These are phyloP conservation scores for Yarrowia galli DNA, from an alignment of 1,139 yeast species.

Conservation along the genomic window DNA sequence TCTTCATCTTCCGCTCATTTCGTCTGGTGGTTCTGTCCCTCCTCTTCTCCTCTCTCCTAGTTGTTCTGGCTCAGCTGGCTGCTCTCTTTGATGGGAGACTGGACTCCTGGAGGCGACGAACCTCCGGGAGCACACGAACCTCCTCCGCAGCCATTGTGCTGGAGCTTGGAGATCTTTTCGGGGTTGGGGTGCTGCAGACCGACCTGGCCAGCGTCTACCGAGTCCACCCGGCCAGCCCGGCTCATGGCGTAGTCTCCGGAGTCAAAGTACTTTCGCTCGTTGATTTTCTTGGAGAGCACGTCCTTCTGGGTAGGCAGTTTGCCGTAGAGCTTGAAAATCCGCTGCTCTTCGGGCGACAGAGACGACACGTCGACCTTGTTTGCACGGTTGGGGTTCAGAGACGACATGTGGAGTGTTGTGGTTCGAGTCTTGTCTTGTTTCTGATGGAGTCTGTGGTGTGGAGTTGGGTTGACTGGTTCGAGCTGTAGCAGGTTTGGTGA, in stretches of 20 bases:
- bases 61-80: slow-evolving; percentile 38
- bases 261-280: slow-evolving; percentile 91
- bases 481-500: slow-evolving; percentile 16
- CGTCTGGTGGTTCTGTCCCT: not conserved
- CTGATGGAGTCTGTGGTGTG: slow-evolving; percentile 2
- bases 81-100: slow-evolving; percentile 38
- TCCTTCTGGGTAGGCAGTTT: slow-evolving; percentile 88
- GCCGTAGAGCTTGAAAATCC: slow-evolving; percentile 80
- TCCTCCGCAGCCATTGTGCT: slow-evolving; percentile 31
- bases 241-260: slow-evolving; percentile 98
- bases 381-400: slow-evolving; percentile 38
- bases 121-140: slow-evolving; percentile 21
- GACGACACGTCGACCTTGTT: slow-evolving; percentile 38
- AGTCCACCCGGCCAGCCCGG: slow-evolving; percentile 60
- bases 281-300: slow-evolving; percentile 70
- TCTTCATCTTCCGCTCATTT: not conserved
- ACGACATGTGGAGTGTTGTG: slow-evolving; percentile 15
- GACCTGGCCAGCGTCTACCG: slow-evolving; percentile 48
- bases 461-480: slow-evolving; percentile 14
- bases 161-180: slow-evolving; percentile 48
- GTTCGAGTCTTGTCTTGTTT: too few species aligned
- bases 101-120: slow-evolving; percentile 29
- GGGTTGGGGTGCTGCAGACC: slow-evolving; percentile 56
- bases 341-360: slow-evolving; percentile 51
- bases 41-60: not conserved